Evolutionary conservation across 352 stramenopile species (phyloP).

Genomic region (Paralagenidium karlingii): DNA sequence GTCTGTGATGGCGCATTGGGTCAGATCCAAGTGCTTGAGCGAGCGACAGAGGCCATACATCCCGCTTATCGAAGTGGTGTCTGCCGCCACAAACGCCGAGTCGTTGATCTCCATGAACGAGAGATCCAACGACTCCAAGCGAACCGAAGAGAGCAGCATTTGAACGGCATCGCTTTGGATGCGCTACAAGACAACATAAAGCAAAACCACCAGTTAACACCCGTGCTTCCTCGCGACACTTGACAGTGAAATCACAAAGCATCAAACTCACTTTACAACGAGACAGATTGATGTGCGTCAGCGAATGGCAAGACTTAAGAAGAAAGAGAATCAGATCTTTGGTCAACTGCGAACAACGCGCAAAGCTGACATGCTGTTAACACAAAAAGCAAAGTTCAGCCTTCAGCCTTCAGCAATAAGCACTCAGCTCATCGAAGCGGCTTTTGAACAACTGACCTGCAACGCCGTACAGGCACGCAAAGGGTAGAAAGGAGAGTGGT

Average conservation of each 20-base stretch:
- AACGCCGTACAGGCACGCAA: constrained; percentile 64
- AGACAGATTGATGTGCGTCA: constrained; percentile 71
- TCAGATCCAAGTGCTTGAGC: constrained; percentile 51
- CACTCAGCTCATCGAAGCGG: not conserved
- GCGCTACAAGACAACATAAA: constrained; percentile 18
- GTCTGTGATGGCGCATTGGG: constrained; percentile 64
- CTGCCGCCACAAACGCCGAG: constrained; percentile 35
- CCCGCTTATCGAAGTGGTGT: constrained; percentile 13
- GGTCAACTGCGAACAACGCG: constrained; percentile 72
- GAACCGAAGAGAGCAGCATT: constrained; percentile 40
- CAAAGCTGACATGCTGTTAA: constrained; percentile 49
- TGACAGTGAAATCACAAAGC: not conserved
- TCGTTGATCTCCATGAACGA: constrained; percentile 79
- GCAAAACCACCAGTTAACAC: constrained; percentile 2
- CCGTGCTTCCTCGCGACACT: not conserved
- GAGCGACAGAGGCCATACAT: constrained; percentile 29
- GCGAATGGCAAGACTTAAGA: constrained; percentile 57
- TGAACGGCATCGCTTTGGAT: constrained; percentile 65
- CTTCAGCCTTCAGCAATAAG: not conserved
- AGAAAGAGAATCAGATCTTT: constrained; percentile 64
- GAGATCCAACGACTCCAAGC: constrained; percentile 56
- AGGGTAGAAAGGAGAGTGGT: constrained; percentile 58
- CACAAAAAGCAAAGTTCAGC: not conserved
- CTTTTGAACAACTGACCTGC: constrained; percentile 17
- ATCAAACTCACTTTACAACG: constrained; percentile 46